These are phyloP conservation scores for Ophiostoma populinum DNA, from an alignment of 2,329 filamentous ascomycete genomes.

Conservation along the genomic window DNA sequence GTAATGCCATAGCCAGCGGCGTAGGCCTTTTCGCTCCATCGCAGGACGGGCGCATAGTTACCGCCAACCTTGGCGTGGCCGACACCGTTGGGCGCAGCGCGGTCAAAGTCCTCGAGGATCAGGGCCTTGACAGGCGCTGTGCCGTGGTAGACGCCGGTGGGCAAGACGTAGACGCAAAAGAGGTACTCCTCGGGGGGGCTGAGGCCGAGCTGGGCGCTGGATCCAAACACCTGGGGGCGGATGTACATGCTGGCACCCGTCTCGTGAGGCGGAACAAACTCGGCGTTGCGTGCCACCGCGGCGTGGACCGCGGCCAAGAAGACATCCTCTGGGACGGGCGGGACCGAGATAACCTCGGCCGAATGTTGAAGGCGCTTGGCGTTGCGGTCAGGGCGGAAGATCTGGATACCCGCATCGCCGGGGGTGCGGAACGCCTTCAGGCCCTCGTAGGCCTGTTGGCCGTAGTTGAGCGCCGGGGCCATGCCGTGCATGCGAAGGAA, in stretches of 20 bases:
- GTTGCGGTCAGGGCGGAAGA: conserved; percentile 81
- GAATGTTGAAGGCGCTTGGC: conserved; percentile 72
- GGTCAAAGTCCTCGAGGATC: conserved; percentile 85
- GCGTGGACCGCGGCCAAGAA: conserved; percentile 64
- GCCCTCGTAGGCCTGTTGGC: conserved; percentile 96
- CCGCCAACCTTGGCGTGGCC: conserved; percentile 89
- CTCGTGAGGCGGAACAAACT: conserved; percentile 74
- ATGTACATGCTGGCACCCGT: conserved; percentile 89
- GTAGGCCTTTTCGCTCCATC: conserved; percentile 69
- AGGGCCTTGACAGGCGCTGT: conserved; percentile 72
- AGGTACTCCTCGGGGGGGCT: conserved; percentile 82
- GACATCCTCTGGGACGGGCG: conserved; percentile 55
- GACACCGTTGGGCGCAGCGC: conserved; percentile 77
- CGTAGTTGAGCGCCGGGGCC: conserved; percentile 90
- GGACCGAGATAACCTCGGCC: conserved; percentile 68
- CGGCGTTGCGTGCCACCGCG: conserved; percentile 76
- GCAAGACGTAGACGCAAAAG: conserved; percentile 77
- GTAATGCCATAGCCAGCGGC: conserved; percentile 81
- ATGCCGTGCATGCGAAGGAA: conserved; percentile 85
- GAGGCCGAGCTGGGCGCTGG: conserved; percentile 70
- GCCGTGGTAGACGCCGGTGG: conserved; percentile 88
- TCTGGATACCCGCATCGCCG: conserved; percentile 48
- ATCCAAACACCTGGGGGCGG: conserved; percentile 75
- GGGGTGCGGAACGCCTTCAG: conserved; percentile 85
- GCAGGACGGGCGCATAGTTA: conserved; percentile 85